Evolutionary conservation across 257 asterid species (phyloP), one percentile per base, ranked within the genome.

Genomic region (Phtheirospermum japonicum): DNA sequence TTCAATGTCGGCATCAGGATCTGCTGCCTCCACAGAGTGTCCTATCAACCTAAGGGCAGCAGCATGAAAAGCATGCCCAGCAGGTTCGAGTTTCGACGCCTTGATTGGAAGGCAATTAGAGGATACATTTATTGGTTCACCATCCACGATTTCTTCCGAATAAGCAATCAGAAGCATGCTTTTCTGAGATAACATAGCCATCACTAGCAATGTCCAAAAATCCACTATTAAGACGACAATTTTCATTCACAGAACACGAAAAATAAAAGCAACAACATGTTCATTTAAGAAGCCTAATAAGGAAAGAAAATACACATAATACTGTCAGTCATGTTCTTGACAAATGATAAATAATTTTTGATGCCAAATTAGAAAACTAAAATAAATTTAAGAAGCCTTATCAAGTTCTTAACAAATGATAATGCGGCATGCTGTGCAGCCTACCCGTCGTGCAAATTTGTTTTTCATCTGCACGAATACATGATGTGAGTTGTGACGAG

Each of bases 1-100:
- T 45, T 71, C 81, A 30, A 67, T 71, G 17, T 72, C 84, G 1
- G 72, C 73, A 5, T 59, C 79, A 10, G 57, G 36, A 33, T 17
- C 73, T 4, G 77, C 90, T 4, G 79, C 90, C 78, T 83, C 92
- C 77, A 77, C 85, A 26, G 55, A 65, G 52, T 80, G 76, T 9
- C 99, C 99, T 10, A 10, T 2, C 66, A 80, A 70, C 82, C 87
- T 88, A 57, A 86, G 95, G 17, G 95, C 96, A 72, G 85, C 95
- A 45, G 78, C 72, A 68, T 93, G 95, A 75, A 93, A 93, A 34
- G 95, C 64, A 80, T 79, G 95, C 65, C 99, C 99, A 33, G 99
- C 99, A 7, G 99, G 97, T 56, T 93, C 99, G 4, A 34, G 73
- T 28, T 73, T 73, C 43, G 30, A 55, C 4, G 87, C 83, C 79